Evolutionary conservation across 2,329 filamentous ascomycete genomes (phyloP), one percentile per base, ranked within the genome.

Genomic region (Pestalotiopsis sp.): DNA sequence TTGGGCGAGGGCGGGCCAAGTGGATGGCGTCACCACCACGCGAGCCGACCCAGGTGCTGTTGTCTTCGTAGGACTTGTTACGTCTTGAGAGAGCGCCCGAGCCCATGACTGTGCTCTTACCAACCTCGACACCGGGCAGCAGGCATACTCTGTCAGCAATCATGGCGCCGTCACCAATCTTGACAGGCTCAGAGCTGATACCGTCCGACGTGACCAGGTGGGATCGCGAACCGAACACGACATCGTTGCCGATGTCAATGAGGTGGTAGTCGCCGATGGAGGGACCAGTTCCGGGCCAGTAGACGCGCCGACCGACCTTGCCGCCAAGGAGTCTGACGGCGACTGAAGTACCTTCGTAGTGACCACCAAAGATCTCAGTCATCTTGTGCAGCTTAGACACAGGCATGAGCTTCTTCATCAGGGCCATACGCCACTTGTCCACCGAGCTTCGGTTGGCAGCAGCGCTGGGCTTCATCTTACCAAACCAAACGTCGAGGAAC

Each of bases 231-330:
- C 87, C 87, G 70, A 89, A 89, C 11, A 89, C 86, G n/a, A 89
- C 86, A 74, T 89, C 84, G 67, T 88, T 83, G 11, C 87, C 87
- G 69, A 89, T 80, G 27, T 88, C 82, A 12, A 89, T 72, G 1
- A 88, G 77, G 69, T 88, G 84, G 70, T 87, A 88, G 70, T 88
- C 85, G 17, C 84, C 81, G 45, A 88, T 83, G 1, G 77, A 78
- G 0, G 86, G 87, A 0, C 86, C 86, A 17, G 84, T 87, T 9
- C 86, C 86, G 3, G 86, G 87, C 87, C 87, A 88, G 74, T 88
- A 88, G 0, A 88, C 83, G 4, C 84, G 81, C 73, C 81, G 80
- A 27, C 87, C 87, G 55, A 87, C 80, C 72, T 82, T 84, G 14
- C 81, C 84, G n/a, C 86, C 87, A 20, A 88, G 77, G 67, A 84